Evolutionary conservation across 495 filamentous ascomycete species (phyloP).

Genomic region (Clavariopsis aquatica): DNA sequence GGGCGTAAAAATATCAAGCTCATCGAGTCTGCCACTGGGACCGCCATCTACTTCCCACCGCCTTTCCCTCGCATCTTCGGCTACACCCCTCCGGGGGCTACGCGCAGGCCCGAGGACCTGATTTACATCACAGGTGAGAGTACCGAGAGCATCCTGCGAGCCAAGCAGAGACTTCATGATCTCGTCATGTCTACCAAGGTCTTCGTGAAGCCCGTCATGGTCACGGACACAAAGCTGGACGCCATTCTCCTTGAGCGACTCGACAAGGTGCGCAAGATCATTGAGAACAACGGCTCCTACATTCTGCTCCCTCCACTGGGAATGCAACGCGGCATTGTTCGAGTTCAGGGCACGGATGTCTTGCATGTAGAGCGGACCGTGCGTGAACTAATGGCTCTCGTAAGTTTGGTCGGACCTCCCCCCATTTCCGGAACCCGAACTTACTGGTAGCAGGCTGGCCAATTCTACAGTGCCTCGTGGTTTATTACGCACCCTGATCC

Average conservation of each 20-base stretch:
- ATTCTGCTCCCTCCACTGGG: slow-evolving; percentile 86
- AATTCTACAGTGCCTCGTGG: slow-evolving; percentile 98
- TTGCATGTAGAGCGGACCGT: slow-evolving; percentile 92
- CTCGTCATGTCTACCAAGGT: slow-evolving; percentile 73
- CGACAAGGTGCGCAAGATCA: slow-evolving; percentile 96
- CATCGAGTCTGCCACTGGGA: slow-evolving; percentile 90
- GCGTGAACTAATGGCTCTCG: slow-evolving; percentile 89
- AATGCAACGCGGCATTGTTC: slow-evolving; percentile 72
- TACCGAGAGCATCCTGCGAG: slow-evolving; percentile 73
- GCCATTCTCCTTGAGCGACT: slow-evolving; percentile 86
- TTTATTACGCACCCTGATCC: slow-evolving; percentile 80
- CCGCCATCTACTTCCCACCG: slow-evolving; percentile 96
- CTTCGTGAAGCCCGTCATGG: slow-evolving; percentile 85
- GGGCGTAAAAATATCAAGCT: slow-evolving; percentile 94
- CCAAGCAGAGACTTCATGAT: slow-evolving; percentile 86
- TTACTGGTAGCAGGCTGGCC: slow-evolving; percentile 67
- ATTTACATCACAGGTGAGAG: slow-evolving; percentile 91
- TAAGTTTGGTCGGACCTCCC: slow-evolving; percentile 48
- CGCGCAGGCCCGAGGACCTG: slow-evolving; percentile 78
- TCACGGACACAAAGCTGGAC: slow-evolving; percentile 88
- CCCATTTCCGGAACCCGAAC: slow-evolving; percentile 33
- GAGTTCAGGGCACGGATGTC: slow-evolving; percentile 89
- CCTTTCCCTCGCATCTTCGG: slow-evolving; percentile 87
- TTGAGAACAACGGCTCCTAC: slow-evolving; percentile 93
- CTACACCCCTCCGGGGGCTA: slow-evolving; percentile 77